Base-by-base conservation (phyloP, 75 land plant species). In the Pinus taeda region DNA sequence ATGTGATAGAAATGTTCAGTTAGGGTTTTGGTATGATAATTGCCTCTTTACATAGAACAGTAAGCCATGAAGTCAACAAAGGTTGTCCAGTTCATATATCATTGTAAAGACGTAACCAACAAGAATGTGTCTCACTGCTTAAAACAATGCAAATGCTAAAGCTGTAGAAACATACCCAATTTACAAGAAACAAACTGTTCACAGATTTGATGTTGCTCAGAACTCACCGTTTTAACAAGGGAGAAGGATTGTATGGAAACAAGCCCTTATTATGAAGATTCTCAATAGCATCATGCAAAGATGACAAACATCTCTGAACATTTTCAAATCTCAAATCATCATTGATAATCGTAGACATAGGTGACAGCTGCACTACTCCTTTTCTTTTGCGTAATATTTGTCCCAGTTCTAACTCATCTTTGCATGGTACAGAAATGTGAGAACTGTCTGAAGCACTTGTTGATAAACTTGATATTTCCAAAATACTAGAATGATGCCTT, bases 201-300 rank as follows among this genome's bases (percentile, higher is more conserved):
- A n/a, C 9, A 69, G 53, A 39, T 53, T 39, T 39, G 24, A 11
- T n/a, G 42, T 42, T 42, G 42, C 3, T 20, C 22, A 5, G 3
- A 42, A 69, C 71, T 69, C 37, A 83, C 84, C 81, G 82, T 66
- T 65, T 79, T 15, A 83, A 76, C 57, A 83, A 69, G 24, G 82
- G 59, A 36, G 82, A 74, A 15, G 84, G 84, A 59, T 83, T 79
- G 73, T 83, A 83, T 24, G 84, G 84, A 49, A 83, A 83, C 45
- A 79, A 29, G 33, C 69, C 63, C 57, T 76, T 81, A 45, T 56
- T 63, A 24, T 79, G 77, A 75, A 83, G 76, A 29, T 77, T 81
- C 62, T 79, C 77, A 39, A 83, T 67, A 33, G 82, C 59, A 20
- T 57, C 55, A 39, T 65, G 37, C 30, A 77, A 65, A n/a, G 56